A percentile compares a stretch with the other conserved stretches of the same genome.
phyloP scores from a whole-genome alignment of 2,329 filamentous ascomycete genomes.

The Hirsutella thompsonii region DNA sequence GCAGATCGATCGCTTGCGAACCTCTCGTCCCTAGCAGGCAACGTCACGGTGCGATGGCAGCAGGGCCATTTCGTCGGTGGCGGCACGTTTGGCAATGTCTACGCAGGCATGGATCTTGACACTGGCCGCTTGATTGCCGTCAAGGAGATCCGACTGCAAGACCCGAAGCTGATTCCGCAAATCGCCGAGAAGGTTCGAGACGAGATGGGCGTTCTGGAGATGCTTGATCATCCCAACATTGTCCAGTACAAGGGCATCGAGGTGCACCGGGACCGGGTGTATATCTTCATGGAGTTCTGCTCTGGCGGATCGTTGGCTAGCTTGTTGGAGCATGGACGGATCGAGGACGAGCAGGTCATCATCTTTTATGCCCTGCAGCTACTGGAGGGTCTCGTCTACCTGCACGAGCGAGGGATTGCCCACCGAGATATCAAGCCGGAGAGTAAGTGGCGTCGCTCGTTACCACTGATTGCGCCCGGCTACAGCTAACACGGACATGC shows the following conservation, averaged over 20 bases:
- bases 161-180: conserved; percentile 88
- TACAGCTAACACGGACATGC: conserved; percentile 6
- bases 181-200: conserved; percentile 91
- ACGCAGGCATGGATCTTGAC: conserved; percentile 93
- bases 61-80: conserved; percentile 97
- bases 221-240: conserved; percentile 93
- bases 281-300: conserved; percentile 99
- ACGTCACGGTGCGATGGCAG: conserved; percentile 93
- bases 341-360: conserved; percentile 94
- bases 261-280: conserved; percentile 97
- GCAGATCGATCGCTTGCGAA: conserved; percentile 90
- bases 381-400: conserved; percentile 83
- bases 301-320: conserved; percentile 85
- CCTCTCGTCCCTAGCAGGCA: conserved; percentile 85
- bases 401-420: conserved; percentile 83
- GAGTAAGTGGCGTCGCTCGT: conserved; percentile 48
- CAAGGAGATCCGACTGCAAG: conserved; percentile 94
- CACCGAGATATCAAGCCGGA: conserved; percentile 98
- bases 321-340: conserved; percentile 85
- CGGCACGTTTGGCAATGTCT: conserved; percentile 94
- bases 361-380: conserved; percentile 94
- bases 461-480: neutral
- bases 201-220: conserved; percentile 92
- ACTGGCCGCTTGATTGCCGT: conserved; percentile 95
- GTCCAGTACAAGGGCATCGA: conserved; percentile 98